Evolutionary conservation across 306 rosid genomes (phyloP), one percentile per base, ranked within the genome.

Genomic region (Citrullus mucosospermus): DNA sequence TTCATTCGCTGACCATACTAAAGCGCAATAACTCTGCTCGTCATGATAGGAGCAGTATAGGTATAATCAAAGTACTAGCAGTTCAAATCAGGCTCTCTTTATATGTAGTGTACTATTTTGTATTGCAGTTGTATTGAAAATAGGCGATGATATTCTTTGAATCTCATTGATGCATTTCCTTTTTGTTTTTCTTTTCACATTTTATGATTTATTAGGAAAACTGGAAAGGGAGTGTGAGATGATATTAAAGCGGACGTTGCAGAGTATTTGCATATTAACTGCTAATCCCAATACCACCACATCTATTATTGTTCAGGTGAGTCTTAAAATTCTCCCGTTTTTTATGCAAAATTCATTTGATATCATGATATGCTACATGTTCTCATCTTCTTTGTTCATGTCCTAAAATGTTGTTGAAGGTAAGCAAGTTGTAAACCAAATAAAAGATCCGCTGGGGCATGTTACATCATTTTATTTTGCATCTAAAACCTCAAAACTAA

Each of bases 281-380:
- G 82, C 88, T 75, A 86, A 90, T 85, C 97, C 98, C 4, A 93
- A 91, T 56, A 93, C 97, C 69, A 90, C 93, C 12, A 89, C 93
- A 28, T 88, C 93, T 0, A 83, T 93, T 77, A 88, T 91, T 28
- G 71, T 91, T 79, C 97, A 93, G 92, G 97, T 84, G 68, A 80
- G 81, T 61, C 73, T 75, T 69, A 25, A 43, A 6, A 50, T 28
- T 57, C 51, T 5, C 38, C 56, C 55, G 8, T 15, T 28, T 72
- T 30, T 15, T 15, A 14, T 28, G 38, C 41, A 13, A 71, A 28
- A 30, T 48, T 3, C 77, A 9, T 71, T 53, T 53, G 56, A 53
- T 48, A 2, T 48, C 53, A n/a, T 70, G 12, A 70, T 15, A 14
- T 71, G 59, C 43, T 46, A 8, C 60, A 46, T 71, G 39, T 46